Base-by-base conservation (phyloP, 2,329 filamentous ascomycete genomes). In the Emergomyces orientalis region DNA sequence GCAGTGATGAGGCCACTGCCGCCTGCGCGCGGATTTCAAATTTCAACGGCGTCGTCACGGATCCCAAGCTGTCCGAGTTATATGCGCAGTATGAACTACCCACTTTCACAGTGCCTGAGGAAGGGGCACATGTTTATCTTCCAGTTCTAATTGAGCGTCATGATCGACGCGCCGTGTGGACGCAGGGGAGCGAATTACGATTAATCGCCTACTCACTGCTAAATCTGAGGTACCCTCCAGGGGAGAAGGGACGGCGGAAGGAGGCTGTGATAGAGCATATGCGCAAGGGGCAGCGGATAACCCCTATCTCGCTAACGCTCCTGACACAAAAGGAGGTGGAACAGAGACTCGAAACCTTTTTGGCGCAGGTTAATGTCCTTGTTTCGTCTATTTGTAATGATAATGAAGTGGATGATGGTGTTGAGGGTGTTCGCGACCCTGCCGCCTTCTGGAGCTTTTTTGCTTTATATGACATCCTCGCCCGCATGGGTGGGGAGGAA, bases 141-240 rank as follows among this genome's bases (percentile, higher is more conserved):
- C 86, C 87, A 0, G 79, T 87, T 27, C 72, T 91, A 0, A 75
- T 86, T 11, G 85, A 88, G 65, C 81, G 80, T 63, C 80, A 81
- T 22, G 69, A 72, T n/a, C 79, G 80, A 37, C 79, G 79, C 52
- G 86, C 80, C 67, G 82, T 83, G 19, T 87, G 85, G 84, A 78
- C 80, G 61, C 76, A 81, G 63, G 83, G 83, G 62, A 77, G 75
- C 32, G 62, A 70, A 8, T 75, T 84, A 39, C 78, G 85, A 17
- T 77, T 77, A 56, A 66, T 86, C 27, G 84, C 81, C 1, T 88
- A 86, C 68, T 81, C 82, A 0, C 65, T 83, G 8, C 70, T 84
- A 25, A 79, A 80, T 62, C 32, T 74, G 4, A 72, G 73, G 4
- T 66, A 71, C 32, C 66, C 72, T n/a, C 3, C 39, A 19, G 25